phyloP scores from a whole-genome alignment of 2,329 filamentous ascomycete species.

The Venturia carpophila region DNA sequence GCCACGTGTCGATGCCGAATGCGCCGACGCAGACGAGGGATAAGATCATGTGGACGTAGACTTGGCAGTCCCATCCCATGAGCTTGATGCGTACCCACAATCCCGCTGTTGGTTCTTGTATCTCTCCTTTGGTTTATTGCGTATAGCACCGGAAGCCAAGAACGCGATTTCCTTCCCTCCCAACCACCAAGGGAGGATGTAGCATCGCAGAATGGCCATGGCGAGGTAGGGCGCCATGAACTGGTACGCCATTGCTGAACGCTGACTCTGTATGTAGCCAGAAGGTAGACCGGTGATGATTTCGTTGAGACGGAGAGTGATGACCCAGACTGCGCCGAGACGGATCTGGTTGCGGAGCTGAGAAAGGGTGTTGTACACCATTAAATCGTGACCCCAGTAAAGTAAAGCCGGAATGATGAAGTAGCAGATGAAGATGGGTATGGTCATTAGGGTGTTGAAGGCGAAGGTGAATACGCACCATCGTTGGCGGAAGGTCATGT shows the following conservation, averaged over 20 bases:
- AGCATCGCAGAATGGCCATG: conserved; percentile 17
- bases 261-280: conserved; percentile 15
- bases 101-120: conserved; percentile 3
- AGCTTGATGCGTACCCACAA: conserved; percentile 14
- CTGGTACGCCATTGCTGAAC: conserved; percentile 15
- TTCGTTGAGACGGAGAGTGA: conserved; percentile 14
- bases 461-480: conserved; percentile 18
- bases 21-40: background rate
- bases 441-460: conserved; percentile 13
- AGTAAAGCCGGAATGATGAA: conserved; percentile 14
- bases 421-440: conserved; percentile 11
- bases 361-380: conserved; percentile 13
- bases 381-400: conserved; percentile 16
- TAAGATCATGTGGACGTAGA: background rate
- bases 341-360: conserved; percentile 17
- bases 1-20: background rate
- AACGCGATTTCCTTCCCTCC: conserved; percentile 19
- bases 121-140: conserved; percentile 18
- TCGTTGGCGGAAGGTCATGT: conserved; percentile 18
- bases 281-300: conserved; percentile 9
- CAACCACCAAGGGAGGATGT: conserved; percentile 19
- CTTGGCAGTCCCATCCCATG: conserved; percentile 15
- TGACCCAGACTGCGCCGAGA: conserved; percentile 10
- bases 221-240: conserved; percentile 19
- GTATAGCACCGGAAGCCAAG: conserved; percentile 14